Base-by-base conservation (phyloP, 1,139 yeast genomes). In the Scheffersomyces cryptocercus region DNA sequence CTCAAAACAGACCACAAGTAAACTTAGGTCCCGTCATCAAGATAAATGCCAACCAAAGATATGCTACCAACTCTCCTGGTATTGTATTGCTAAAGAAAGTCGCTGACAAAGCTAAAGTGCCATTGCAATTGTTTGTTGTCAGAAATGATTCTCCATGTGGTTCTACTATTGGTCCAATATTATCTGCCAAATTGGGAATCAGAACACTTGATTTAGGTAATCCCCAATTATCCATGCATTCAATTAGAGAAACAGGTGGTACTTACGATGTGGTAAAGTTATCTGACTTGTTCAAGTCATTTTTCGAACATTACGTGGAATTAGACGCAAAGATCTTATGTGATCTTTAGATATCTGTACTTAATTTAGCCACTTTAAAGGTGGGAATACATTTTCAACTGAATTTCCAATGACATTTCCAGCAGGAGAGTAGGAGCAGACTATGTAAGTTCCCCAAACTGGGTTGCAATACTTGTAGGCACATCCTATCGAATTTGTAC, bases 111-210 rank as follows among this genome's bases (percentile, higher is more conserved):
- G 84, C 82, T 3, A 69, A 79, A 50, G 84, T 86, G 12, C 91
- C 93, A 10, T 66, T 87, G 47, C 95, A 86, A 60, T 63, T 90
- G 46, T 90, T 93, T 70, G 98, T 91, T 28, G 96, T 87, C 24
- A 79, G 95, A 48, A 93, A 93, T 61, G 96, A 88, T 56, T 84
- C 95, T 1, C 88, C 97, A 3, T 93, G 98, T 67, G 99, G 99
- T 1, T 86, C 96, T 3, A 93, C 99, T 2, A 93, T 93, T 58
- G 99, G 99, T 1, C 98, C 99, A 20, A 86, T 90, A 62, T 71
- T 93, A 48, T 85, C 97, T 29, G 85, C 96, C 3, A 87, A 87
- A 56, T 76, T 93, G 39, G 99, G 99, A 41, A 78, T 93, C 38
- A 79, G 96, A 61, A 89, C 97, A 3, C 68, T 93, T 48, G 99